Evolutionary conservation across 768 basidiomycete species (phyloP).

Genomic region (Macrolepiota albuminosa): DNA sequence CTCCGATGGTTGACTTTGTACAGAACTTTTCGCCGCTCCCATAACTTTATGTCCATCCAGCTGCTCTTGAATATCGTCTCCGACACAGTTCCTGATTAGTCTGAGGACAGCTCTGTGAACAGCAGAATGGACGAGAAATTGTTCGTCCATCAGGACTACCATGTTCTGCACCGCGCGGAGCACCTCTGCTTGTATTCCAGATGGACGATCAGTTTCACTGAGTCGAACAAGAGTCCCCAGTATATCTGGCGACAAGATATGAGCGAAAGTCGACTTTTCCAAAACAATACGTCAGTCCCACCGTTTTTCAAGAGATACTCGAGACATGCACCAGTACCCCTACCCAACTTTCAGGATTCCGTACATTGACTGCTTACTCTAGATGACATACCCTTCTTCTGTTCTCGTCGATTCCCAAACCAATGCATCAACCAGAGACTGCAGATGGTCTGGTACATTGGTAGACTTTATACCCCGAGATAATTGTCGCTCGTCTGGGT

Average conservation of each 20-base stretch:
- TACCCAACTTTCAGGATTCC: constrained; percentile 25
- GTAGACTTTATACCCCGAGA: constrained; percentile 77
- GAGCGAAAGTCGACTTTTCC: constrained; percentile 38
- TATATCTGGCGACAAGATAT: constrained; percentile 49
- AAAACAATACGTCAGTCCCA: constrained; percentile 76
- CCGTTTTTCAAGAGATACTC: constrained; percentile 87
- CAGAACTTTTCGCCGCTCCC: constrained; percentile 77
- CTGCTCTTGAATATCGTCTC: constrained; percentile 88
- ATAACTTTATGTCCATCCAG: constrained; percentile 75
- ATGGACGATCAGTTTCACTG: constrained; percentile 79
- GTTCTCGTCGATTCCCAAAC: constrained; percentile 80
- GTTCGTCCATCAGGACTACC: constrained; percentile 88
- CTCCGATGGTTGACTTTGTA: constrained; percentile 72
- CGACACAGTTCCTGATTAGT: constrained; percentile 81
- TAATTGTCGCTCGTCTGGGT: constrained; percentile 88
- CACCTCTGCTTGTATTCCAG: constrained; percentile 89
- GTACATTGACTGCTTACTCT: background rate
- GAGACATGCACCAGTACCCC: constrained; percentile 82
- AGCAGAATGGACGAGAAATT: constrained; percentile 87
- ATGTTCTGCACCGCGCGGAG: constrained; percentile 85
- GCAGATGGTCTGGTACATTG: constrained; percentile 69
- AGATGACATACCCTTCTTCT: constrained; percentile 75
- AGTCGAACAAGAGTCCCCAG: constrained; percentile 80
- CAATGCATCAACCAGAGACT: constrained; percentile 79
- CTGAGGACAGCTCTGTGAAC: constrained; percentile 86